Conservation (phyloP, 164 flowering plant genomes). For the Dillenia turbinata region DNA sequence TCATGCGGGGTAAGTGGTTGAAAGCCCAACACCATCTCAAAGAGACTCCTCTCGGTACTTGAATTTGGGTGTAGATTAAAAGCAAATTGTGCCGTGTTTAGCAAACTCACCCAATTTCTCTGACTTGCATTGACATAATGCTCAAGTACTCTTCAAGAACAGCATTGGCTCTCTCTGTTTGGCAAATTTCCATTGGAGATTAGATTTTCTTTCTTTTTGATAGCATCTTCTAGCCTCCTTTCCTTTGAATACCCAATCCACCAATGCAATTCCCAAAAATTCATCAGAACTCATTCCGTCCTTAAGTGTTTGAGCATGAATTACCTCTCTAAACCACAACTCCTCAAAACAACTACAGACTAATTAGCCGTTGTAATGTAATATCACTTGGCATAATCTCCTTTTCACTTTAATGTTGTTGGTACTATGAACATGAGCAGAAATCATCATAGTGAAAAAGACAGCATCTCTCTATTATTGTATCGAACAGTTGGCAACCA, state of each 20-base stretch:
- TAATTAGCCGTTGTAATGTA: constrained; percentile 13
- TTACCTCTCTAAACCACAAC: constrained; percentile 6
- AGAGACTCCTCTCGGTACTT: constrained; percentile 2
- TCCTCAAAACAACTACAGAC: not conserved
- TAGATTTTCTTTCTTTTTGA: no score
- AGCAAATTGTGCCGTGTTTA: constrained; percentile 7
- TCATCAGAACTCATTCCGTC: constrained; percentile 18
- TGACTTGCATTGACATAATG: no score
- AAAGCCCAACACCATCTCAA: constrained; percentile 3
- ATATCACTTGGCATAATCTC: constrained; percentile 20
- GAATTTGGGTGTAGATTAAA: constrained; percentile 6
- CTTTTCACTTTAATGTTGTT: not conserved
- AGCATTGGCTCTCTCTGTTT: no score
- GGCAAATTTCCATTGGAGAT: no score
- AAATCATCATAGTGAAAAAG: constrained; percentile 18
- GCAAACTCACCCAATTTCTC: no score
- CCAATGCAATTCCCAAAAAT: constrained; percentile 26
- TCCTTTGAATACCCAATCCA: constrained; percentile 20
- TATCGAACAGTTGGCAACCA: constrained; percentile 14
- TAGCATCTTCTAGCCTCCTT: constrained; percentile 17
- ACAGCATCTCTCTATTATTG: constrained; percentile 18
- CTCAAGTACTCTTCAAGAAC: no score
- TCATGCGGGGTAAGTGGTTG: not conserved
- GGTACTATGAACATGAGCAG: not conserved
- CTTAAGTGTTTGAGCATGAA: constrained; percentile 18